These are phyloP conservation scores for Stemphylium beticola DNA, from an alignment of 2,329 filamentous ascomycete genomes.

Conservation along the genomic window DNA sequence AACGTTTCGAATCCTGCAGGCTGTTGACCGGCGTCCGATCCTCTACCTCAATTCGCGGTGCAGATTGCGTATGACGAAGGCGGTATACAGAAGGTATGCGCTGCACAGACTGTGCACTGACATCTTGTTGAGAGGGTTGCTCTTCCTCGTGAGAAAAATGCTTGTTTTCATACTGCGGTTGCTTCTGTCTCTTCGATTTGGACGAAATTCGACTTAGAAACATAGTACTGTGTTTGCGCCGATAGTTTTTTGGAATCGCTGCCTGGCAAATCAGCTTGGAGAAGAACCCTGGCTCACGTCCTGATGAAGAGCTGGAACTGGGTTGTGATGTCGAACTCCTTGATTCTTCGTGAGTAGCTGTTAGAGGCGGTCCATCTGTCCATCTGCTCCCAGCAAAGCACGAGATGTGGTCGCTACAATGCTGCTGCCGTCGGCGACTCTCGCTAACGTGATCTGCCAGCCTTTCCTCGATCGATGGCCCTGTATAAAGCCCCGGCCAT, in stretches of 20 bases:
- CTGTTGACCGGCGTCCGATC: not conserved
- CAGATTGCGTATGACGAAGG: slow-evolving; percentile 15
- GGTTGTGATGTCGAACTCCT: not conserved
- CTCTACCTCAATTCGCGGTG: slow-evolving; percentile 4
- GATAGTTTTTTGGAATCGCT: slow-evolving; percentile 10
- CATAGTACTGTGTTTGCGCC: slow-evolving; percentile 8
- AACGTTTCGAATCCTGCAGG: not conserved
- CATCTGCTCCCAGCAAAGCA: not conserved
- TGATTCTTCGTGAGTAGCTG: not conserved
- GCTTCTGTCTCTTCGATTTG: slow-evolving; percentile 1
- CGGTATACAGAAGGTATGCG: slow-evolving; percentile 16
- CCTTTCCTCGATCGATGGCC: slow-evolving; percentile 23
- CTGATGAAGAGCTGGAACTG: slow-evolving; percentile 12
- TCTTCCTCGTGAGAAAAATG: not conserved
- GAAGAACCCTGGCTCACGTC: slow-evolving; percentile 7
- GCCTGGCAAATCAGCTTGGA: slow-evolving; percentile 21
- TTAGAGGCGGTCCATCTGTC: slow-evolving; percentile 7
- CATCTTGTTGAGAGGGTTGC: not conserved
- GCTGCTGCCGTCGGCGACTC: slow-evolving; percentile 2
- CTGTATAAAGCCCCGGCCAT: slow-evolving; percentile 29
- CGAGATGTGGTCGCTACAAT: not conserved
- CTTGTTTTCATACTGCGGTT: not conserved
- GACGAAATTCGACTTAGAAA: not conserved
- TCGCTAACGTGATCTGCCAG: slow-evolving; percentile 19
- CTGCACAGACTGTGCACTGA: slow-evolving; percentile 7